Conservation (phyloP, 768 basidiomycete species). For the Lentinula raphanica region DNA sequence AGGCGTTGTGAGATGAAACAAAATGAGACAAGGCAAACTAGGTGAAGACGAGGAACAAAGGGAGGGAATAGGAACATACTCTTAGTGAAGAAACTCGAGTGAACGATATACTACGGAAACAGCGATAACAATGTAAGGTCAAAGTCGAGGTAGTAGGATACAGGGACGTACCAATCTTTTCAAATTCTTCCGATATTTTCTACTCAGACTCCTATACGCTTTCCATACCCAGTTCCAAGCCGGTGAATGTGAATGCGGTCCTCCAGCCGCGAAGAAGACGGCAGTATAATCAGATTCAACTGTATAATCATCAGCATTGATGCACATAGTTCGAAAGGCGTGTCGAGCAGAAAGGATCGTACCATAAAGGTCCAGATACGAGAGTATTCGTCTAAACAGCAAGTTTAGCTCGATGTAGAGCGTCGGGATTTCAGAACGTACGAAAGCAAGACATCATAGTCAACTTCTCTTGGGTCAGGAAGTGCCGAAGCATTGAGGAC, state of each 20-base stretch:
- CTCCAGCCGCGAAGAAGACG: constrained; percentile 81
- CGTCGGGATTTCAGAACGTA: constrained; percentile 32
- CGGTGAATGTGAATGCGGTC: constrained; percentile 70
- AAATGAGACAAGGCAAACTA: no score
- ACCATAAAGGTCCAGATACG: constrained; percentile 81
- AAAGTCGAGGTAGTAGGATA: neutral
- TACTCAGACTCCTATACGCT: constrained; percentile 72
- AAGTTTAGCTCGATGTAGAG: constrained; percentile 4
- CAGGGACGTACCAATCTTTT: constrained; percentile 71
- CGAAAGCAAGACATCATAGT: constrained; percentile 74
- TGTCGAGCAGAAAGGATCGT: constrained; percentile 13
- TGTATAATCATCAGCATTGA: constrained; percentile 20
- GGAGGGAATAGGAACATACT: no score
- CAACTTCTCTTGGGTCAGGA: constrained; percentile 71
- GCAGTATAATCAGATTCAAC: constrained; percentile 89
- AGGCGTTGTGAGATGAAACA: no score
- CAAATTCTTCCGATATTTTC: constrained; percentile 85
- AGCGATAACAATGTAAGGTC: neutral
- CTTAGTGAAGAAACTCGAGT: constrained; percentile 84
- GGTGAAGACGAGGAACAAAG: neutral
- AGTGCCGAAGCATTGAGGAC: constrained; percentile 78
- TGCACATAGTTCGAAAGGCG: neutral
- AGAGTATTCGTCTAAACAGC: constrained; percentile 58
- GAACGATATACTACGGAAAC: constrained; percentile 66
- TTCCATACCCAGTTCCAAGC: constrained; percentile 95